phyloP scores from a whole-genome alignment of 228 moss, liverwort and hornwort genomes.

The Sphagnum fallax region DNA sequence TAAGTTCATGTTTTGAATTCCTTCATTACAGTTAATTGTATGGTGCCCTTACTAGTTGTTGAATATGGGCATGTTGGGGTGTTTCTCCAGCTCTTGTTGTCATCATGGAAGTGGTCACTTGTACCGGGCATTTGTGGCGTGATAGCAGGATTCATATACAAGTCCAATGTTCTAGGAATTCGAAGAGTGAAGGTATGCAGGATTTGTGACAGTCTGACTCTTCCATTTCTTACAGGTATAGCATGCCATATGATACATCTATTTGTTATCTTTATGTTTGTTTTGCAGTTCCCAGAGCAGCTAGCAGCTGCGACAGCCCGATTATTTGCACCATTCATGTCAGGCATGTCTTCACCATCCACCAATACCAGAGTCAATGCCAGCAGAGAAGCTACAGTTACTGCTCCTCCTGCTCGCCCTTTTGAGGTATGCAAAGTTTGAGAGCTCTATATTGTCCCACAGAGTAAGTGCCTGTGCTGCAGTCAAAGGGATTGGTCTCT shows the following conservation, averaged over 20 bases:
- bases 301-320: slow-evolving; percentile 45
- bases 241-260: neutral
- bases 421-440: neutral
- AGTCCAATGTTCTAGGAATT: slow-evolving; percentile 56
- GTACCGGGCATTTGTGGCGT: slow-evolving; percentile 81
- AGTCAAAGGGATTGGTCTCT: no score
- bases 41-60: neutral
- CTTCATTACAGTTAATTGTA: neutral
- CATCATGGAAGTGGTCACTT: slow-evolving; percentile 76
- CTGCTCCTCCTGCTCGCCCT: neutral
- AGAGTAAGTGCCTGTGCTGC: no score
- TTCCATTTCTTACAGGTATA: neutral
- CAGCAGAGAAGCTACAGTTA: slow-evolving; percentile 25
- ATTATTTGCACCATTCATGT: slow-evolving; percentile 60
- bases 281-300: slow-evolving; percentile 48
- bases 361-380: slow-evolving; percentile 28
- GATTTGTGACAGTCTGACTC: neutral
- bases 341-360: slow-evolving; percentile 41
- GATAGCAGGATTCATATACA: slow-evolving; percentile 72
- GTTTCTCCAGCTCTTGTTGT: slow-evolving; percentile 59
- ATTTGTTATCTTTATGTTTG: neutral
- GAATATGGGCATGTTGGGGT: neutral
- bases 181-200: slow-evolving; percentile 57
- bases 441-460: no score
- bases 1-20: no score